A percentile compares a stretch with the other conserved stretches of the same genome.
These are phyloP conservation scores for Andrographis paniculata DNA, from an alignment of 305 asterid species.

Conservation along the genomic window DNA sequence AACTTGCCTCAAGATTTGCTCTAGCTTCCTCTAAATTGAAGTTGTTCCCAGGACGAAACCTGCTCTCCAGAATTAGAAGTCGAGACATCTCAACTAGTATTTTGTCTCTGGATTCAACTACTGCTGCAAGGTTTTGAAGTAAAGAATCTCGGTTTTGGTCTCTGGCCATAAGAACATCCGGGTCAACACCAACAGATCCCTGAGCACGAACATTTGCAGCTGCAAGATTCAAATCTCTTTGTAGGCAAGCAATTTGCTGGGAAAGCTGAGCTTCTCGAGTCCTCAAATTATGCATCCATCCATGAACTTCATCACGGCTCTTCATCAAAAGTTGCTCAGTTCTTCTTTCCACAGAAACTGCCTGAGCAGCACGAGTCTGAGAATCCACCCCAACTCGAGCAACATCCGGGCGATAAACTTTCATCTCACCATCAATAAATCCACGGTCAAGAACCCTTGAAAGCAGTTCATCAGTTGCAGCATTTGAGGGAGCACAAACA, in stretches of 20 bases:
- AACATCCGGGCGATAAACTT: slow-evolving; percentile 92
- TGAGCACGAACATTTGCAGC: slow-evolving; percentile 82
- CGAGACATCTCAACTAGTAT: slow-evolving; percentile 92
- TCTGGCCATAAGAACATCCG: slow-evolving; percentile 87
- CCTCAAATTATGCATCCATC: slow-evolving; percentile 86
- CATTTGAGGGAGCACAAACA: slow-evolving; percentile 99
- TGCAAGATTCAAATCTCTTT: slow-evolving; percentile 77
- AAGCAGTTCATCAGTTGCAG: slow-evolving; percentile 97
- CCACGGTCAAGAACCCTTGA: slow-evolving; percentile 99
- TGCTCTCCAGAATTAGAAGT: slow-evolving; percentile 73
- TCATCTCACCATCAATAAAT: slow-evolving; percentile 98
- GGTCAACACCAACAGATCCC: slow-evolving; percentile 98
- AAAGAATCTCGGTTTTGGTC: slow-evolving; percentile 85
- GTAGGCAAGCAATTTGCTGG: slow-evolving; percentile 83
- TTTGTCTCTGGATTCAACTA: slow-evolving; percentile 88
- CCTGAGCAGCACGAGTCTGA: slow-evolving; percentile 97
- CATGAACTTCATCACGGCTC: slow-evolving; percentile 79
- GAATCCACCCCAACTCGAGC: slow-evolving; percentile 99
- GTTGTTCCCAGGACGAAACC: slow-evolving; percentile 67
- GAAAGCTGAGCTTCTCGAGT: slow-evolving; percentile 71
- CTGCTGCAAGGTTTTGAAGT: slow-evolving; percentile 91
- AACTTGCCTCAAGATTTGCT: slow-evolving; percentile 93
- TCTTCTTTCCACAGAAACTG: slow-evolving; percentile 97
- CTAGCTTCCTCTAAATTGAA: slow-evolving; percentile 97
- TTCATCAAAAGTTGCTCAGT: slow-evolving; percentile 82